Evolutionary conservation across 163 green algal genomes (phyloP).

Genomic region (Coccomyxa subellipsoidea): DNA sequence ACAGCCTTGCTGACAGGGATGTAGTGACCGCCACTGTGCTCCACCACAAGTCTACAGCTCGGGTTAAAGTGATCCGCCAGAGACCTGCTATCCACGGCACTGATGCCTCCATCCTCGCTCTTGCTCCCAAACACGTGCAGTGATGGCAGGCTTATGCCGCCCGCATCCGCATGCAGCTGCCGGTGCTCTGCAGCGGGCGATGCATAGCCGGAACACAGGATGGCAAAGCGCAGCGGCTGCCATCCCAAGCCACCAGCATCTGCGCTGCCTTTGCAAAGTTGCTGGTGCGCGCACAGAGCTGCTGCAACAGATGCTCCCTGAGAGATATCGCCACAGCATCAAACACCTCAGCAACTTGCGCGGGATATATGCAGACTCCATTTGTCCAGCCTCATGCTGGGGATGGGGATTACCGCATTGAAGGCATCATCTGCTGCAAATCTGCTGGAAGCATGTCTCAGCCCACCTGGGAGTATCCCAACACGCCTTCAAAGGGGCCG

Average conservation of each 20-base stretch:
- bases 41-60: background rate
- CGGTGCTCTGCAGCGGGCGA: background rate
- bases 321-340: background rate
- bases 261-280: background rate
- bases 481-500: conserved; percentile 60
- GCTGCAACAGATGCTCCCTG: background rate
- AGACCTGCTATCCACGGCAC: background rate
- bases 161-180: background rate
- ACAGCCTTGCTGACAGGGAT: conserved; percentile 3
- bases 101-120: background rate
- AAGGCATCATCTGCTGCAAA: background rate
- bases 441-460: background rate
- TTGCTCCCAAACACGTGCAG: background rate
- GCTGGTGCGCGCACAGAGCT: background rate
- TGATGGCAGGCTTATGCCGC: background rate
- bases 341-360: too few species aligned
- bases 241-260: background rate
- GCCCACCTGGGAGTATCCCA: conserved; percentile 55
- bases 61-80: background rate
- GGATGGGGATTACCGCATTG: too few species aligned
- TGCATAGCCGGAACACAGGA: background rate
- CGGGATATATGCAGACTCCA: too few species aligned
- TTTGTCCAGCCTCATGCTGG: too few species aligned
- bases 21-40: background rate
- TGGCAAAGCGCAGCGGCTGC: background rate